Evolutionary conservation across 768 basidiomycete genomes (phyloP).

Genomic region (Baorangia bicolor): DNA sequence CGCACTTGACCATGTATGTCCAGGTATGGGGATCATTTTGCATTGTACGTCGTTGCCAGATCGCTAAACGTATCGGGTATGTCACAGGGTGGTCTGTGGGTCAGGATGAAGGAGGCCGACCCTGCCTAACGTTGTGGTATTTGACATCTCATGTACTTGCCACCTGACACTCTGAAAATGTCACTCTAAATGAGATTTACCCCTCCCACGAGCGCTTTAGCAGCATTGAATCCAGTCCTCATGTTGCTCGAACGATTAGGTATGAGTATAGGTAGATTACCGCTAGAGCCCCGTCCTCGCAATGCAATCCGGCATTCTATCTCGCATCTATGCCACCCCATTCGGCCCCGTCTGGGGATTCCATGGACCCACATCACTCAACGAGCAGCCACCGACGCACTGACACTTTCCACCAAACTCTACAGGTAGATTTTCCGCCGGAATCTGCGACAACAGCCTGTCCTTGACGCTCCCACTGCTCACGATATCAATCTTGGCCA

Average conservation of each 20-base stretch:
- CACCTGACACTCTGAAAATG: background rate
- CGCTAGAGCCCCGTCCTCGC: slow-evolving; percentile 4
- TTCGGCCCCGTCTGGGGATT: slow-evolving; percentile 37
- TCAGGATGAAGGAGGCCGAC: slow-evolving; percentile 22
- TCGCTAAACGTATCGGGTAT: background rate
- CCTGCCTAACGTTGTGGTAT: background rate
- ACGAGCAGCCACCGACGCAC: slow-evolving; percentile 77
- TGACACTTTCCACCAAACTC: slow-evolving; percentile 83
- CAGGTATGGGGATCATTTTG: slow-evolving; percentile 27
- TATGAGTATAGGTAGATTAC: slow-evolving; percentile 33
- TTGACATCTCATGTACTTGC: background rate
- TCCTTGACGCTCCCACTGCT: slow-evolving; percentile 66
- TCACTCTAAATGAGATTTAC: background rate
- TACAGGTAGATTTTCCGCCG: slow-evolving; percentile 75
- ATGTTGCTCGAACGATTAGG: slow-evolving; percentile 28
- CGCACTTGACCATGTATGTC: slow-evolving; percentile 45
- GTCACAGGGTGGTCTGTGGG: slow-evolving; percentile 26
- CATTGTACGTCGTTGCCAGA: background rate
- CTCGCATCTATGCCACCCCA: slow-evolving; percentile 23
- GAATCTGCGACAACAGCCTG: slow-evolving; percentile 78
- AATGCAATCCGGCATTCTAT: background rate
- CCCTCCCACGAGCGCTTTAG: background rate
- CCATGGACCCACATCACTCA: slow-evolving; percentile 94
- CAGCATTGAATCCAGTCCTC: slow-evolving; percentile 7
- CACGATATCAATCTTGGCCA: slow-evolving; percentile 90